These are phyloP conservation scores for Metarhizium guizhouense DNA, from an alignment of 2,329 filamentous ascomycete species.

Conservation along the genomic window DNA sequence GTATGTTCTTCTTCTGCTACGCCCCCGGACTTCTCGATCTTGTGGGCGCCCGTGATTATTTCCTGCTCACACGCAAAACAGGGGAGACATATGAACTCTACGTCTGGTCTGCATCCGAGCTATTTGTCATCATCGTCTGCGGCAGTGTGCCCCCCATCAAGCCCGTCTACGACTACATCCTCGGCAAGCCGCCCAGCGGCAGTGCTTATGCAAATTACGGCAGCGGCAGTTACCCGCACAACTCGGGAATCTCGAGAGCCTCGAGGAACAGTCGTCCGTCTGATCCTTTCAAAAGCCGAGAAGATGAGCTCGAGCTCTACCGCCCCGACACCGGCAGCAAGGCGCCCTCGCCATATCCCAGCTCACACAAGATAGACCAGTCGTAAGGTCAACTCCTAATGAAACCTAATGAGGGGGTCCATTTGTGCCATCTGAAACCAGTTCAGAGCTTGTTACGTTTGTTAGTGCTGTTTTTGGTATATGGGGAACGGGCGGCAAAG, in stretches of 20 bases:
- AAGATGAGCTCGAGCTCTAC: not conserved
- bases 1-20: not conserved
- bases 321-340: not conserved
- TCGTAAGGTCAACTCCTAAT: not conserved
- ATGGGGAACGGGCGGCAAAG: too few relatives aligned
- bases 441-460: too few relatives aligned
- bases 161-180: slow-evolving; percentile 3
- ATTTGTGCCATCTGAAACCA: not conserved
- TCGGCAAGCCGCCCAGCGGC: not conserved
- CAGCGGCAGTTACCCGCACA: not conserved
- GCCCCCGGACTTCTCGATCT: not conserved
- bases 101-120: slow-evolving; percentile 4
- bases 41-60: not conserved
- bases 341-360: not conserved
- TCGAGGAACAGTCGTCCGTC: not conserved
- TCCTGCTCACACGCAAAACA: not conserved
- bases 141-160: slow-evolving; percentile 6
- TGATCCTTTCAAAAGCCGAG: not conserved
- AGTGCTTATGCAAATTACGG: not conserved
- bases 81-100: slow-evolving; percentile 2
- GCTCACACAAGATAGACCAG: not conserved
- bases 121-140: slow-evolving; percentile 7
- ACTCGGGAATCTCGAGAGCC: not conserved
- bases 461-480: too few relatives aligned
- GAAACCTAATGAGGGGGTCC: not conserved